Conservation (phyloP, 768 basidiomycete species). For the Russula foetens region DNA sequence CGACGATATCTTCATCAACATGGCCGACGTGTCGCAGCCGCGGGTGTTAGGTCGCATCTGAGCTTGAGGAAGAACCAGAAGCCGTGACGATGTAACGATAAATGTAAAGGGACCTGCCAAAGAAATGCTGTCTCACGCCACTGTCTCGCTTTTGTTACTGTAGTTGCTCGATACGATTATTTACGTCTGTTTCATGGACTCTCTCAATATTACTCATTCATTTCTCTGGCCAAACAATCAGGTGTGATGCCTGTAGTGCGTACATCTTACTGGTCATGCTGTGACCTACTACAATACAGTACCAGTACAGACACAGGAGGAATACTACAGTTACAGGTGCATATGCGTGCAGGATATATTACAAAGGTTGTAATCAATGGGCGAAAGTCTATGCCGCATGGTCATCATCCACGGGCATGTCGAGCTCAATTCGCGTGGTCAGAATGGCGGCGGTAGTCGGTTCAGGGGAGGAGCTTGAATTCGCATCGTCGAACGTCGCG, state of each 20-base stretch:
- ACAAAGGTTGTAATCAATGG: not conserved
- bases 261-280: not conserved
- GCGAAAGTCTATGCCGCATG: not conserved
- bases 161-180: slow-evolving; percentile 3
- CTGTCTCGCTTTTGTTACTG: slow-evolving; percentile 6
- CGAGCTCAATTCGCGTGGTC: slow-evolving; percentile 19
- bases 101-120: not conserved
- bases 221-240: no score
- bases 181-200: slow-evolving; percentile 7
- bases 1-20: slow-evolving; percentile 94
- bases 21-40: slow-evolving; percentile 78
- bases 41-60: slow-evolving; percentile 53
- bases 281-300: no score
- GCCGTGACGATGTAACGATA: slow-evolving; percentile 4
- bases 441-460: slow-evolving; percentile 20
- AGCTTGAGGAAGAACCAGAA: not conserved
- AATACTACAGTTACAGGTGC: not conserved
- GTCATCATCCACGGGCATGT: not conserved
- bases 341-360: not conserved
- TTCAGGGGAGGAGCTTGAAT: not conserved
- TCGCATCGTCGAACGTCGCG: slow-evolving; percentile 17
- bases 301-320: no score
- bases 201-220: not conserved
- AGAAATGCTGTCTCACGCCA: not conserved
- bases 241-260: no score